Evolutionary conservation across 495 filamentous ascomycete species (phyloP), one percentile per base, ranked within the genome.

Genomic region (Talaromyces ruber): DNA sequence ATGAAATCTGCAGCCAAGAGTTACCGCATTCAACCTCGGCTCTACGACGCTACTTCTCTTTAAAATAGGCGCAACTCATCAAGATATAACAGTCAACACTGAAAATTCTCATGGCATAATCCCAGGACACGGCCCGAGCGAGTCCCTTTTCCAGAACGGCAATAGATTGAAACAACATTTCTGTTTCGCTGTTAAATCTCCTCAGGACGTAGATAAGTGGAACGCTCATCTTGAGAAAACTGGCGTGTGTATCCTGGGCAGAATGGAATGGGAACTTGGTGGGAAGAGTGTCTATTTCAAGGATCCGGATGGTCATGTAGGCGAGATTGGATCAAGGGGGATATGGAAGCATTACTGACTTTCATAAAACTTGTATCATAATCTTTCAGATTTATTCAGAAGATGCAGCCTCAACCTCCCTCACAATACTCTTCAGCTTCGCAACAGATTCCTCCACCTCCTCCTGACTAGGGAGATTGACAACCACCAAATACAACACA

Each of bases 401-500:
- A 55, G 12, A 6, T 26, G 21, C 52, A 55, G 52, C 25, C 11
- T n/a, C n/a, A n/a, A 8, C 25, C 18, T 37, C 28, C 3, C 1
- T 3, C 28, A 39, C 39, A 12, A 39, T 21, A 34, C 29, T n/a
- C 30, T 58, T 16, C 2, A 58, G 18, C 28, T 39, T 5, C 11
- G 55, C 21, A 58, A 22, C 55, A 0, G 28, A 58, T 25, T 64
- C 63, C 18, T 61, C 65, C 65, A 82, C 67, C 62, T 82, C 76
- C 26, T 75, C 75, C 16, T 77, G 71, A 2, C 73, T 70, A 6
- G 81, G 81, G 66, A 82, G 69, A 64, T 83, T 81, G 12, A 81
- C 78, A 64, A 83, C 73, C 68, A 80, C 77, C 51, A 83, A 61
- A 67, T 82, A 84, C 22, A 82, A 56, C 1, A 82, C 76, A 69